Evolutionary conservation across 352 stramenopile genomes (phyloP).

Genomic region (Ophiocytium majus): DNA sequence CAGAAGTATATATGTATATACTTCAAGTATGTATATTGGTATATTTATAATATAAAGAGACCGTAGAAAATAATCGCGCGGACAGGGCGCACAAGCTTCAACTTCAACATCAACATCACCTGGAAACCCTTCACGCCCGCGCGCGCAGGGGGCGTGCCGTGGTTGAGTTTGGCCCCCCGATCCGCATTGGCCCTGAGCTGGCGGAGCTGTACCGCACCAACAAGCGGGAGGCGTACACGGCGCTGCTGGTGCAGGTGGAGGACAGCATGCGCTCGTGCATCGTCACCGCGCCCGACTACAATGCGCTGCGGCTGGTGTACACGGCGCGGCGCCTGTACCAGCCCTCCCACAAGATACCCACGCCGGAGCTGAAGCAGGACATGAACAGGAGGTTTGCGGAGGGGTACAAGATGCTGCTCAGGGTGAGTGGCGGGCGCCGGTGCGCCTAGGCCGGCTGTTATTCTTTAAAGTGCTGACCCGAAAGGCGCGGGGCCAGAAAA

Average conservation of each 20-base stretch:
- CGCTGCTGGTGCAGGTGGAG: constrained; percentile 64
- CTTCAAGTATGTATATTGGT: too few species aligned
- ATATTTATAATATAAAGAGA: too few species aligned
- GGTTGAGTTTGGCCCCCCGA: constrained; percentile 91
- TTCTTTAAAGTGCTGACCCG: too few species aligned
- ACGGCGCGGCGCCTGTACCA: constrained; percentile 90
- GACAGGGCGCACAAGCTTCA: too few species aligned
- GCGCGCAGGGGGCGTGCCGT: constrained; percentile 80
- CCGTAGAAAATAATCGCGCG: too few species aligned
- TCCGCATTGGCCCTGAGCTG: constrained; percentile 74
- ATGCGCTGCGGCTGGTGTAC: constrained; percentile 89
- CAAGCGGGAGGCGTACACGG: constrained; percentile 65
- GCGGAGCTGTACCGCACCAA: constrained; percentile 77
- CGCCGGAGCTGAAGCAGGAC: constrained; percentile 82
- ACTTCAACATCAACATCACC: too few species aligned
- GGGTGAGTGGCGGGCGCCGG: too few species aligned
- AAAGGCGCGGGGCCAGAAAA: too few species aligned
- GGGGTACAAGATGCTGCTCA: constrained; percentile 61
- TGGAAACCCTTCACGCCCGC: too few species aligned
- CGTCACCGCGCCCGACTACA: constrained; percentile 94
- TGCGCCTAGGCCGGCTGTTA: too few species aligned
- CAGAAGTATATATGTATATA: too few species aligned
- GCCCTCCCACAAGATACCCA: constrained; percentile 73
- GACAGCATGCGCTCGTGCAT: constrained; percentile 63
- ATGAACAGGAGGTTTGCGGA: constrained; percentile 83